Base-by-base conservation (phyloP, 495 filamentous ascomycete genomes). In the Penicillium egyptiacum region DNA sequence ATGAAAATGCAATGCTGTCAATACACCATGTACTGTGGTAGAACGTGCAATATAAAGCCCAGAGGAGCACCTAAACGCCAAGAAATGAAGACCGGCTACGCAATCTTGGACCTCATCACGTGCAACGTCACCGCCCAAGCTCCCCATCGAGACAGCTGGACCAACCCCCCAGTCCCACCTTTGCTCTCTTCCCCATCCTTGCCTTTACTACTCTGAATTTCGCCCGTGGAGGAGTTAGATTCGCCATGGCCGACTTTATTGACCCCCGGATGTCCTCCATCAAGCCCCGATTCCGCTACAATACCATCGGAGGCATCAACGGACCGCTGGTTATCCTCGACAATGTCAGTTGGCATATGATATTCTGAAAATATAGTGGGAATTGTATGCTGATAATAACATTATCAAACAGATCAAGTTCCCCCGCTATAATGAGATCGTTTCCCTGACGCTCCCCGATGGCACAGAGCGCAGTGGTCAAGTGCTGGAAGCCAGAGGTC, bases 221-320 rank as follows among this genome's bases (percentile, higher is more conserved):
- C 43, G 53, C 44, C 58, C 53, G 57, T 64, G 62, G 66, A 64
- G 55, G 61, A 59, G n/a, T 55, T 51, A 40, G 50, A 66, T 60
- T 63, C 56, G 56, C 60, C 67, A 89, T 88, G 87, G 82, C 80
- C 65, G 79, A 82, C 53, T 72, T 77, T 47, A 62, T 81, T 68
- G 90, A 96, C 75, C 88, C 90, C 56, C 83, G 91, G 70, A 91
- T 91, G 80, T 85, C 88, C 77, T 81, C 77, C 65, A 82, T 96
- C 70, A 83, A 87, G 72, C 92, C 92, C 65, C 84, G 91, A 73
- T 83, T 96, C 70, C 83, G 89, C 57, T 99, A 99, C 81, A 99
- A 99, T 80, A 99, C 94, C 59, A 91, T 99, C 71, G 89, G 90
- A 73, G 95, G 92, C 75, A 89, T 98, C 73, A 99, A 98, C 77